Evolutionary conservation across 208 protist species (phyloP), one percentile per base, ranked within the genome.

Genomic region (Trypanosoma mega): DNA sequence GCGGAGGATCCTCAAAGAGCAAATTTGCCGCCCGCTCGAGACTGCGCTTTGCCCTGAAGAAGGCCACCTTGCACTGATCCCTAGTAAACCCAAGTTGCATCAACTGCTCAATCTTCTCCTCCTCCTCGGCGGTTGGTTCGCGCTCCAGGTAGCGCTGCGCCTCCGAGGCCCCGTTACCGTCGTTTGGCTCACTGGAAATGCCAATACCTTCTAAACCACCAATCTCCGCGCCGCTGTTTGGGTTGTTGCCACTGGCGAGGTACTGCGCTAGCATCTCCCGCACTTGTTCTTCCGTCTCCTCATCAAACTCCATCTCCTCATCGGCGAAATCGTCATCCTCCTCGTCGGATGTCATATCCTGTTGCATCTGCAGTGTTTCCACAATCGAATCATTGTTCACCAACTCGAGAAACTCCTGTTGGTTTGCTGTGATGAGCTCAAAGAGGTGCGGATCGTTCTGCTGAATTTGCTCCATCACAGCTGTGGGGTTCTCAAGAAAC

Each of bases 1-100:
- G 53, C 21, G 89, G 89, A n/a, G 89, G 84, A 21, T 78, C 73
- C 65, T 95, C 89, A 75, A 95, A 95, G 21, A 95, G 60, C 67
- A 91, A 67, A 60, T 95, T 92, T 11, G 89, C 87, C 12, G 89
- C 85, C 11, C 89, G 72, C 20, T 95, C 85, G 6, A 95, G 58
- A 57, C 85, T 91, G 39, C 89, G 80, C 45, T 78, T 78, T 55
- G 80, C 80, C 52, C 70, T 74, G 60, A 92, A 95, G 47, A 93
- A 95, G 7, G 89, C 85, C 11, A 85, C 36, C 53, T 91, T 92
- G 61, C 82, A 89, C 61, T 91, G 85, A 20, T 92, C 75, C 54
- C 86, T 87, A 9, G 73, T 80, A 43, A 95, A 95, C 1, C 89
- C 89, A 8, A 95, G 68, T 67, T 93, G 82, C 54, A 80, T 78